Evolutionary conservation across 1,139 yeast species (phyloP), one percentile per base, ranked within the genome.

Genomic region (Hemisphaericaspora subhashii): DNA sequence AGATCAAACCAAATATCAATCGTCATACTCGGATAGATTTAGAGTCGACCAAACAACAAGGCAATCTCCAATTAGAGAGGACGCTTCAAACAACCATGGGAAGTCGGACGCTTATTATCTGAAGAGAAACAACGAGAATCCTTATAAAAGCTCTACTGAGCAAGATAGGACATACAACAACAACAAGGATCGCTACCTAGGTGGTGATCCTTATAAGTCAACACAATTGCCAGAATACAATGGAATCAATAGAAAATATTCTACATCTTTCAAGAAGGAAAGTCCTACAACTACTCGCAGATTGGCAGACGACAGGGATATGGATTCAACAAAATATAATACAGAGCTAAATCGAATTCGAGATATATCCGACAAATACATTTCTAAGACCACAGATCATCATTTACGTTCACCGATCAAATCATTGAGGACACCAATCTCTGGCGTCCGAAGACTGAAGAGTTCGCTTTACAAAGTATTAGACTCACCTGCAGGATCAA

Each of bases 331-430:
- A 6, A 24, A 5, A 4, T 13, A 12, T 12, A 5, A 24, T 5
- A 15, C n/a, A 24, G 27, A 24, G 14, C 14, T n/a, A n/a, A n/a
- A 9, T n/a, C 14, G 15, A 5, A 9, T 12, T 12, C 3, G 27
- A 13, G 15, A 14, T n/a, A 4, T 13, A 5, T 6, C 15, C 17
- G 17, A 12, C 5, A 26, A 13, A 26, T 26, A 26, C 16, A 5
- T 6, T 5, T 26, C 29, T 7, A 26, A 12, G 4, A 13, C 5
- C 29, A 17, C 17, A 16, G 16, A 22, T 25, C 15, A 26, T 5
- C 10, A n/a, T 2, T 17, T 33, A 17, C 39, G 28, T 11, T 48
- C 53, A 4, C 55, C 57, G 0, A 49, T 51, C 1, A 50, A 37
- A 31, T 30, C 47, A n/a, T 27, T 51, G 15, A 41, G 36, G 18